Evolutionary conservation across 2,329 filamentous ascomycete species (phyloP).

Genomic region (Byssoonygena ceratinophila): DNA sequence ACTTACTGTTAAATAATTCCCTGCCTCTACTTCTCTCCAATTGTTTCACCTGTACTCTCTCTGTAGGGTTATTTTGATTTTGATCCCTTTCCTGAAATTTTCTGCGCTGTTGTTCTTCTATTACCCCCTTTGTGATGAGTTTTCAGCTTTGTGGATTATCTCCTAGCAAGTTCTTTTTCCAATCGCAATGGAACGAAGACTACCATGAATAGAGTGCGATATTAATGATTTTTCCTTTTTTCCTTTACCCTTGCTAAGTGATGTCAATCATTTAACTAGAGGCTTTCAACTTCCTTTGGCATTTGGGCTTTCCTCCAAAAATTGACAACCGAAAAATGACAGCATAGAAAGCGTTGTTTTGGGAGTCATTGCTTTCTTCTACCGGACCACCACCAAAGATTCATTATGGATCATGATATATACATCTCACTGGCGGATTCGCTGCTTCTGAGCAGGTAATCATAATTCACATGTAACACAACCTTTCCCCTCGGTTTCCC

Average conservation of each 20-base stretch:
- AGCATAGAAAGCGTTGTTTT: no score
- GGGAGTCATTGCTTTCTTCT: no score
- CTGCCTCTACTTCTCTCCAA: no score
- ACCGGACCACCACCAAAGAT: no score
- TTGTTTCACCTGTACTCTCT: not conserved
- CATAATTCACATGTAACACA: conserved; percentile 26
- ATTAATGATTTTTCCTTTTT: not conserved
- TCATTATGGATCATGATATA: not conserved
- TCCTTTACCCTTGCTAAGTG: not conserved
- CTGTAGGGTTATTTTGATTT: not conserved
- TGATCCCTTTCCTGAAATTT: not conserved
- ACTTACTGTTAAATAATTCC: no score
- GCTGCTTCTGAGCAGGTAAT: not conserved
- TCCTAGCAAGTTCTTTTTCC: not conserved
- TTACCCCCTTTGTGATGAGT: not conserved
- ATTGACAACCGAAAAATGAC: no score
- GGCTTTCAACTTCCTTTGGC: no score
- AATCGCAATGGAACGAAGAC: not conserved
- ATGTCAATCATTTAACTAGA: no score
- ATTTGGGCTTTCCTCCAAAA: not conserved
- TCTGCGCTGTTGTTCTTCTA: not conserved
- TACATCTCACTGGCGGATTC: not conserved
- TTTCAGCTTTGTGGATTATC: not conserved
- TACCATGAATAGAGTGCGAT: not conserved
- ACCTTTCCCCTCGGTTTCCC: conserved; percentile 25